phyloP scores from a whole-genome alignment of 1,284 basidiomycete species.

The Caloboletus firmus region DNA sequence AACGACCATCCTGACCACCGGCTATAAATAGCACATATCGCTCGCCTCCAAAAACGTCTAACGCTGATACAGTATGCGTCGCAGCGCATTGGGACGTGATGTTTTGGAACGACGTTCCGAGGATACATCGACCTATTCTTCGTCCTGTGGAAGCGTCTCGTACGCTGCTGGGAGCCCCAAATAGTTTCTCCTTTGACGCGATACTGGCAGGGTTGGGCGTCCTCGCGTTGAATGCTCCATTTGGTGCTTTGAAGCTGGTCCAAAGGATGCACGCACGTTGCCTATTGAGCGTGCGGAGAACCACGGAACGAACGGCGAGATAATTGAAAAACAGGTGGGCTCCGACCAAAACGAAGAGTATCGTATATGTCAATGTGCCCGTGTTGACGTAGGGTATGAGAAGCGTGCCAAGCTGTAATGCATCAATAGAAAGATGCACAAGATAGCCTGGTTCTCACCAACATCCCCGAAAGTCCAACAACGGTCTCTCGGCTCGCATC shows the following conservation, averaged over 20 bases:
- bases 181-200: constrained; percentile 39
- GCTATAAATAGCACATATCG: constrained; percentile 51
- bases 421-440: constrained; percentile 4
- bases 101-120: constrained; percentile 43
- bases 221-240: constrained; percentile 3
- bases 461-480: constrained; percentile 61
- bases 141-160: constrained; percentile 35
- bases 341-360: constrained; percentile 50
- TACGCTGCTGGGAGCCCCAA: constrained; percentile 38
- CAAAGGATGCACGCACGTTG: constrained; percentile 58
- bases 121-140: constrained; percentile 42
- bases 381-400: constrained; percentile 57
- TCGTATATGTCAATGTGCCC: constrained; percentile 47
- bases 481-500: constrained; percentile 71
- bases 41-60: constrained; percentile 42
- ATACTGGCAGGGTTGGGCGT: constrained; percentile 36
- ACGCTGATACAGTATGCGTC: constrained; percentile 13
- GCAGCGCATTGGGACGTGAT: constrained; percentile 6
- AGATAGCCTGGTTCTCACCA: constrained; percentile 44
- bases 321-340: constrained; percentile 62
- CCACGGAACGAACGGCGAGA: constrained; percentile 55
- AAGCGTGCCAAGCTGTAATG: constrained; percentile 53
- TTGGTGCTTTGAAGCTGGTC: constrained; percentile 37
- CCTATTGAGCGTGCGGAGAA: constrained; percentile 56
- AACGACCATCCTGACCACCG: neutral